phyloP scores from a whole-genome alignment of 2,329 filamentous ascomycete species.

The Pseudonectria foliicola region DNA sequence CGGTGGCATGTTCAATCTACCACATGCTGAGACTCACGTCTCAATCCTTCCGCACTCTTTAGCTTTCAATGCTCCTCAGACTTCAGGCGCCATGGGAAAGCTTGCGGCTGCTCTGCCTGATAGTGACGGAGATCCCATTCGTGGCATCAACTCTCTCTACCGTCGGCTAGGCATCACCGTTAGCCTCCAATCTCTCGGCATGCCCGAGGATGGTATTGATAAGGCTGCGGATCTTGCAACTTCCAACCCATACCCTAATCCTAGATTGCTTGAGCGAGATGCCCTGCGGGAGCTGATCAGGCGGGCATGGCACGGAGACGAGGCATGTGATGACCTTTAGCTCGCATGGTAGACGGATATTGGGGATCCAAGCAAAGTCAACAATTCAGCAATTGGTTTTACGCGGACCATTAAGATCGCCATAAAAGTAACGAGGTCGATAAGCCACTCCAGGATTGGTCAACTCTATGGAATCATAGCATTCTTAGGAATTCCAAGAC shows the following conservation, averaged over 20 bases:
- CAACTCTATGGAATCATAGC: neutral
- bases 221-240: constrained; percentile 53
- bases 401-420: constrained; percentile 3
- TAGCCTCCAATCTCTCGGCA: constrained; percentile 47
- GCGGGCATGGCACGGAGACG: constrained; percentile 54
- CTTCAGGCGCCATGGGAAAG: constrained; percentile 44
- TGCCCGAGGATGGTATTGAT: constrained; percentile 55
- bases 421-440: neutral
- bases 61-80: constrained; percentile 52
- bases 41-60: constrained; percentile 56
- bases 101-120: constrained; percentile 48
- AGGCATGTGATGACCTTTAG: constrained; percentile 30
- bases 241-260: constrained; percentile 53
- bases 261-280: constrained; percentile 43
- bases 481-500: neutral
- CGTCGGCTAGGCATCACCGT: constrained; percentile 44
- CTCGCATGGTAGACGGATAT: neutral
- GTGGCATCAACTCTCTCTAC: constrained; percentile 49
- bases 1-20: constrained; percentile 56
- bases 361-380: neutral
- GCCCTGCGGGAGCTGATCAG: constrained; percentile 49
- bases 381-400: neutral
- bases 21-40: constrained; percentile 60
- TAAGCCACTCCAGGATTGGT: neutral
- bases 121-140: constrained; percentile 50